Base-by-base conservation (phyloP, 129 eudicot genomes). In the Calendula officinalis region DNA sequence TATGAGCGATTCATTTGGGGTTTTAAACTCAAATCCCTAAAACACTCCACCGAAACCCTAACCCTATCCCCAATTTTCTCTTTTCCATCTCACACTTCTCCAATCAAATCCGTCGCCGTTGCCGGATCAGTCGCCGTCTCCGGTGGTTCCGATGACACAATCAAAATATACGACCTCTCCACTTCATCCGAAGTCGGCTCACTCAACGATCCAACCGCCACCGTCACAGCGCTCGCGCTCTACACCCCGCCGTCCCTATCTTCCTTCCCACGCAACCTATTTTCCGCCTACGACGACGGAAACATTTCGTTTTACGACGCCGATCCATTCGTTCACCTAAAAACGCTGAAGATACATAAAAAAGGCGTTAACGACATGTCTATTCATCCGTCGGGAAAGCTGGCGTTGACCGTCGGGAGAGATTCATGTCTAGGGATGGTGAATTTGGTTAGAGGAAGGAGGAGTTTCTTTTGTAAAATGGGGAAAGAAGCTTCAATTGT, bases 1-100 rank as follows among this genome's bases (percentile, higher is more conserved):
- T 94, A 94, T 84, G 99, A 89, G 75, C 66, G 87, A 8, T 94
- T 94, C 83, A 83, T 94, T 0, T 94, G 97, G 99, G 99, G 99
- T 2, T 94, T 83, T 78, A 84, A 75, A 27, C 81, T 94, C 54
- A 88, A 81, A 78, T 42, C 86, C 73, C 79, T 58, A 5, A 87
- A 87, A 67, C 42, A 74, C 66, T 67, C 90, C 1, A 60, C 76
- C 3, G 62, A 72, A 82, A 35, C 82, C 70, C 72, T 82, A 59
- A 58, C 91, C 79, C 84, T 94, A 27, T 56, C 86, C 62, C 94
- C 97, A 2, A 79, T 83, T 47, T 94, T 94, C 87, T 69, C 99
- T 71, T 94, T 86, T 81, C 95, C 95, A 0, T 82, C 99, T 30
- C 99, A 94, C 73, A 79, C 73, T 54, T 81, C 97, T 49, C 79